These are phyloP conservation scores for Trichoderma citrinoviride DNA, from an alignment of 2,329 filamentous ascomycete genomes.

Conservation along the genomic window DNA sequence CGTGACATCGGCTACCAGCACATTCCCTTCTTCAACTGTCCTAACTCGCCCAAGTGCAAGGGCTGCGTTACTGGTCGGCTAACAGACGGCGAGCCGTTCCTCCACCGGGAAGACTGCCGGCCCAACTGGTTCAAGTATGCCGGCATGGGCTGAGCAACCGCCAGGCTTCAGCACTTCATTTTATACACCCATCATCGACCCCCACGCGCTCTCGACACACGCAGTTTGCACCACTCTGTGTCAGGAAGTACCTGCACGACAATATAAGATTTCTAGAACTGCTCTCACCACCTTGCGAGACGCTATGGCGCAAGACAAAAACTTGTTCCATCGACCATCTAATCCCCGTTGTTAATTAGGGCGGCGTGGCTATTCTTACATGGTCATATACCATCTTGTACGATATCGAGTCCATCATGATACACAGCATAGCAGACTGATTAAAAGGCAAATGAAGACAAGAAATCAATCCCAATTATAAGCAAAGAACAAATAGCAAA, in stretches of 20 bases:
- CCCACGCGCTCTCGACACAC: not conserved
- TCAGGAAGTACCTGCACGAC: not conserved
- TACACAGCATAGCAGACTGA: not conserved
- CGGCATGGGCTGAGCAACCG: conserved; percentile 63
- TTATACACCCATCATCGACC: not conserved
- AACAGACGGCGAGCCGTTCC: conserved; percentile 81
- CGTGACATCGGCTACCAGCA: conserved; percentile 98
- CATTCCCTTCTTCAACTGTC: conserved; percentile 98
- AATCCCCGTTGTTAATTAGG: too few relatives aligned
- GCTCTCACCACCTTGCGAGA: not conserved
- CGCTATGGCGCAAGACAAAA: not conserved
- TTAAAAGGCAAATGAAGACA: not conserved
- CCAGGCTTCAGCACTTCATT: not conserved
- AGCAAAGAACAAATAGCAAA: not conserved
- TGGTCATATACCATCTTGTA: not conserved
- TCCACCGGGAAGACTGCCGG: conserved; percentile 88
- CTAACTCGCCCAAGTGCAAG: conserved; percentile 89
- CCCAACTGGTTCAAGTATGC: conserved; percentile 97
- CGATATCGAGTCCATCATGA: not conserved
- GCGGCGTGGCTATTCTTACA: not conserved
- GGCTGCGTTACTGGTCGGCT: conserved; percentile 84
- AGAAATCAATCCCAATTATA: not conserved
- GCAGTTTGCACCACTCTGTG: not conserved
- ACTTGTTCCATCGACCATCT: not conserved
- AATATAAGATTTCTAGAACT: not conserved